Conservation (phyloP, 768 basidiomycete genomes). For the Cystofilobasidium ferigula region DNA sequence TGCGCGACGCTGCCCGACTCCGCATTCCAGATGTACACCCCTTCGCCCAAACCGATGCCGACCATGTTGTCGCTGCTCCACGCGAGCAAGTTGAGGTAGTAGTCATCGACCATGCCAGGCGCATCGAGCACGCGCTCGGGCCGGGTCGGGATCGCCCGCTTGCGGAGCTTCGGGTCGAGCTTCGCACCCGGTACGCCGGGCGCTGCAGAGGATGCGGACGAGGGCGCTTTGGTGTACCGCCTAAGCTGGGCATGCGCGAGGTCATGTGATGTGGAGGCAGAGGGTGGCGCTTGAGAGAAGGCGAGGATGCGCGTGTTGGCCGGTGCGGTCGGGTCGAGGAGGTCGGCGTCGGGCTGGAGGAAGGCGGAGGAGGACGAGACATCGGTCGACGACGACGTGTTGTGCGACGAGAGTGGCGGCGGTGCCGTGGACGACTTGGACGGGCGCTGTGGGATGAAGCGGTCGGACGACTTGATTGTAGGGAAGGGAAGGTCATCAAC, state of each 20-base stretch:
- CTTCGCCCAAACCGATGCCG: constrained; percentile 75
- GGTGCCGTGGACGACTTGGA: constrained; percentile 6
- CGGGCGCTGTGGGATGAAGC: constrained; percentile 26
- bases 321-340: constrained; percentile 19
- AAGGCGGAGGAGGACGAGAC: not conserved
- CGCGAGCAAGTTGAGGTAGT: constrained; percentile 84
- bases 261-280: constrained; percentile 62
- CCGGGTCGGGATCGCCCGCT: constrained; percentile 69
- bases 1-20: constrained; percentile 74
- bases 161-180: constrained; percentile 41
- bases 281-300: constrained; percentile 71
- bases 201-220: constrained; percentile 57
- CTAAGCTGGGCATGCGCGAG: constrained; percentile 61
- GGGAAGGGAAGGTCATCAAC: no score
- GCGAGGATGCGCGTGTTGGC: constrained; percentile 56
- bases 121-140: constrained; percentile 94
- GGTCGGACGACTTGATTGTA: constrained; percentile 14
- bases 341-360: constrained; percentile 29
- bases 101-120: constrained; percentile 74
- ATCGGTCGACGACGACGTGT: not conserved
- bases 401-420: constrained; percentile 8
- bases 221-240: constrained; percentile 37
- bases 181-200: constrained; percentile 44
- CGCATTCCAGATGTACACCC: constrained; percentile 88
- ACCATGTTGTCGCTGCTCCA: constrained; percentile 82